Evolutionary conservation across 192 early-diverging fungal genomes (phyloP), one percentile per base, ranked within the genome.

Genomic region (Chytriomyces confervae): DNA sequence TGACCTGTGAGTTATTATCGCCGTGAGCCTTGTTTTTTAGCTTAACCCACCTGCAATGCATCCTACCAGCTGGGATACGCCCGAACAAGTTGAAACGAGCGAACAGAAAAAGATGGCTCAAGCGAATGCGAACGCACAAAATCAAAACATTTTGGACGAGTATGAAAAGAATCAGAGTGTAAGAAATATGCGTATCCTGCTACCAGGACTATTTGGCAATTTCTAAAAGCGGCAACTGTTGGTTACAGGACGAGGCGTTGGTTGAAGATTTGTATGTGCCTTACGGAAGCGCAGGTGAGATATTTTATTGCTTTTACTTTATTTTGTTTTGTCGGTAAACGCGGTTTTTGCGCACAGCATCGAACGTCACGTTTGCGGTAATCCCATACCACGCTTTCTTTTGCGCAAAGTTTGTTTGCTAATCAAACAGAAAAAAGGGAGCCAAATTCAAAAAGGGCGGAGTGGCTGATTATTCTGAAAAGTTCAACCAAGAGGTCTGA

Each of bases 121-220:
- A 11, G 43, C 49, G 10, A 66, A 79, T 45, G 7, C 63, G 5
- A 79, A 79, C 20, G 66, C 71, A 6, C 61, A 79, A 79, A 75
- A 73, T 8, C 63, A 79, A 68, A 29, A 46, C 13, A 79, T 79
- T 51, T 9, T 79, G 24, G 64, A 62, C 27, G 78, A 79, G 46
- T 79, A 79, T 50, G 78, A 79, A 43, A 73, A 79, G 24, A 79
- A 61, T n/a, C 51, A 69, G 49, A 72, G 75, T 53, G 77, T 79
- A 50, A 79, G 70, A 13, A 23, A 29, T 53, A 27, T 53, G 18
- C 71, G 48, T 23, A 78, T 36, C 36, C 36, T 36, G 36, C 36
- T 36, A 36, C 2, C 36, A 36, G 36, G 36, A 1, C 36, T 3
- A 36, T 36, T 36, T 36, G 36, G 36, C 36, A 4, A 36, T 36